A percentile compares a stretch with the other conserved stretches of the same genome.
Evolutionary conservation across 306 rosid genomes (phyloP).

Genomic region (Canavalia ensiformis): DNA sequence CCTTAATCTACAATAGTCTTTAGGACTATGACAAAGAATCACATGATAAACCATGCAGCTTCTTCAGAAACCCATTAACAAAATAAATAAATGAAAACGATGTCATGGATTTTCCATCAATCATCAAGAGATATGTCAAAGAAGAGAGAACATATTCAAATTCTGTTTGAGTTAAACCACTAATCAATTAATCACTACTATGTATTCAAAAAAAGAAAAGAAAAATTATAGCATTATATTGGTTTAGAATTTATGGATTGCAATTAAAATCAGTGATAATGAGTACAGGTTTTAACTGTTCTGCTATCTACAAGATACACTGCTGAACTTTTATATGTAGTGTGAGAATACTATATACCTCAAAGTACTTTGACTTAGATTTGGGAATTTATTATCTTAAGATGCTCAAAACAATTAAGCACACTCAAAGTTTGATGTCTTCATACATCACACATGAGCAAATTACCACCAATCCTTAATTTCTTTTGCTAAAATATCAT

Average conservation of each 20-base stretch:
- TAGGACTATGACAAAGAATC: conserved; percentile 5
- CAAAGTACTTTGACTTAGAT: conserved; percentile 24
- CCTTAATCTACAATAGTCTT: conserved; percentile 14
- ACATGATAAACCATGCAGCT: conserved; percentile 27
- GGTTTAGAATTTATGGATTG: neutral
- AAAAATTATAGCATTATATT: neutral
- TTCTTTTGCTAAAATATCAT: conserved; percentile 10
- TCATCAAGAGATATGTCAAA: conserved; percentile 18
- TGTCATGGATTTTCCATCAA: conserved; percentile 17
- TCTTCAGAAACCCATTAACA: neutral
- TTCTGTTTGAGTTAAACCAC: conserved; percentile 29
- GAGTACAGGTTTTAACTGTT: neutral
- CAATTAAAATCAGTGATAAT: neutral
- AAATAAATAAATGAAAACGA: neutral
- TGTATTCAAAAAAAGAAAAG: neutral
- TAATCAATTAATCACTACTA: neutral
- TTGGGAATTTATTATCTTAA: conserved; percentile 19
- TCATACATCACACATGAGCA: conserved; percentile 33
- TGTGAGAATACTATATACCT: neutral
- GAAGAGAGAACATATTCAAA: conserved; percentile 42
- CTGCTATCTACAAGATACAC: conserved; percentile 41
- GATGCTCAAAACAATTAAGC: conserved; percentile 17
- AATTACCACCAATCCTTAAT: conserved; percentile 28
- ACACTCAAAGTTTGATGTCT: conserved; percentile 19
- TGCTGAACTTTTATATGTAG: neutral